phyloP scores from a whole-genome alignment of 208 protist genomes.

The Trichomonas gallinae region DNA sequence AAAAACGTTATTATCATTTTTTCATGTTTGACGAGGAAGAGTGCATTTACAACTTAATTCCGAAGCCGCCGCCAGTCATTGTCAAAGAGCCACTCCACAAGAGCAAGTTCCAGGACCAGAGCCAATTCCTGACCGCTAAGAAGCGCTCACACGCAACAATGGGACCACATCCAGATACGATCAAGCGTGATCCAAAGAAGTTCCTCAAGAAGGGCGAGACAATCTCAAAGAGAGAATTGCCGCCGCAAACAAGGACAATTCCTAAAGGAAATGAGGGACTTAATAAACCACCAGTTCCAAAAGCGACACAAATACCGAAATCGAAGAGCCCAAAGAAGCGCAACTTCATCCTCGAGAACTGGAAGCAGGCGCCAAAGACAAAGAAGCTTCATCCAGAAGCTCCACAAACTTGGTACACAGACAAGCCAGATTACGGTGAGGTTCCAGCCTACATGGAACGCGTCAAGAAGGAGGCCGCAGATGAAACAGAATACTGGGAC shows the following conservation, averaged over 20 bases:
- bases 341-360: neutral
- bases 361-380: neutral
- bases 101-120: neutral
- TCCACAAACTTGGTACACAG: neutral
- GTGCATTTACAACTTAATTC: neutral
- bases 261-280: neutral
- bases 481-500: neutral
- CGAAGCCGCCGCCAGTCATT: neutral
- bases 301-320: neutral
- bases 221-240: neutral
- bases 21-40: neutral
- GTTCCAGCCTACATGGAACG: neutral
- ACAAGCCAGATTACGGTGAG: neutral
- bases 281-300: slow-evolving; percentile 16
- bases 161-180: neutral
- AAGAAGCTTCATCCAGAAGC: neutral
- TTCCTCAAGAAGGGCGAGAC: neutral
- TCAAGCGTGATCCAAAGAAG: neutral
- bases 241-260: neutral
- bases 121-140: neutral
- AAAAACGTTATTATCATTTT: neutral
- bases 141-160: neutral
- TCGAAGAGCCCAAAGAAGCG: neutral
- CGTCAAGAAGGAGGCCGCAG: neutral
- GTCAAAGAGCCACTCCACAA: neutral